A percentile compares a stretch with the other conserved stretches of the same genome.
Conservation (phyloP, 1,139 yeast genomes). For the Nakaseomyces delphensis region DNA sequence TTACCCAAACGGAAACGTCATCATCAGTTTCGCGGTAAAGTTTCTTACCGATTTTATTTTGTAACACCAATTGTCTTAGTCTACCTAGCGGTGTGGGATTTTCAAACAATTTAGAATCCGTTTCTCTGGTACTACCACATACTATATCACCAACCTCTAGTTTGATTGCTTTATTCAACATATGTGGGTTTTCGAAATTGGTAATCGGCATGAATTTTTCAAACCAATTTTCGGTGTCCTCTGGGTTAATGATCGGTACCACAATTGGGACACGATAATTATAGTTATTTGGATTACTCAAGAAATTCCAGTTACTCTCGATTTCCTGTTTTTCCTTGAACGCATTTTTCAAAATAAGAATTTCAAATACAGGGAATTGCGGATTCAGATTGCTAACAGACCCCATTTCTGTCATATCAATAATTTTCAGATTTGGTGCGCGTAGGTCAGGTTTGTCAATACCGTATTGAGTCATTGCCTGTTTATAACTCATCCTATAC, state of each 20-base stretch:
- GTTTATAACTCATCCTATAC: constrained; percentile 43
- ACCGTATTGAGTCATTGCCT: constrained; percentile 69
- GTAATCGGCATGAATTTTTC: constrained; percentile 32
- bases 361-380: constrained; percentile 56
- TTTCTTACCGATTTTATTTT: constrained; percentile 34
- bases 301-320: constrained; percentile 33
- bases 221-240: constrained; percentile 40
- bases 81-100: constrained; percentile 94
- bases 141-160: constrained; percentile 62
- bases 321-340: constrained; percentile 33
- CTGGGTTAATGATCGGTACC: constrained; percentile 38
- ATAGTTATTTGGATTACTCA: constrained; percentile 43
- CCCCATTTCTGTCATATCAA: constrained; percentile 35
- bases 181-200: constrained; percentile 30
- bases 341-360: constrained; percentile 50
- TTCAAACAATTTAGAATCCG: constrained; percentile 50
- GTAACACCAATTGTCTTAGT: constrained; percentile 64
- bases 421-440: constrained; percentile 43
- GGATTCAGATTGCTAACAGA: constrained; percentile 33
- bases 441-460: constrained; percentile 93
- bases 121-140: constrained; percentile 64
- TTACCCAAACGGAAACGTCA: constrained; percentile 72
- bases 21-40: constrained; percentile 19
- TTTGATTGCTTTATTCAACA: constrained; percentile 33
- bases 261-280: constrained; percentile 53